Evolutionary conservation across 2,329 filamentous ascomycete species (phyloP), one percentile per base, ranked within the genome.

Genomic region (Daldinia sp.): DNA sequence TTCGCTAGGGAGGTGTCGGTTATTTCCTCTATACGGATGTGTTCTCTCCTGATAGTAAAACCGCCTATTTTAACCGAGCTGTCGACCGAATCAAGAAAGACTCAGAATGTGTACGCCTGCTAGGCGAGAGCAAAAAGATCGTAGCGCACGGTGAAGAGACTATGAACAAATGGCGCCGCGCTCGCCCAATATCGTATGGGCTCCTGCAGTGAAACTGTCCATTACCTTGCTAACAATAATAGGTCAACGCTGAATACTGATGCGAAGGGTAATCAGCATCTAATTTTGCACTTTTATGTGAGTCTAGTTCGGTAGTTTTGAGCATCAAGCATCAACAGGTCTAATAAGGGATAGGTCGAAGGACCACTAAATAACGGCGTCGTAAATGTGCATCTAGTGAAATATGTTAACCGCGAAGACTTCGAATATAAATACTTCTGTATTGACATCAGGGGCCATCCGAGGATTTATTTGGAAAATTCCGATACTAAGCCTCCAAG

Each of bases 211-310:
- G 11, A 0, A 17, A 1, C n/a, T 25, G 1, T 8, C 2, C 7
- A 6, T 21, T 3, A 13, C 7, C n/a, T 21, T 69, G 53, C 79
- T 78, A 49, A 79, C 51, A 25, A 35, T n/a, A 43, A 1, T 65
- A 91, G 89, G 3, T 90, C 90, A 0, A 87, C 84, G 0, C 80
- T 87, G 19, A 86, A 86, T 64, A 92, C 85, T 5, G 94, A 97
- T 73, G 80, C 83, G 9, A 83, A 87, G 64, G 94, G 94, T 3
- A 88, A 88, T 17, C 89, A 96, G 66, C 93, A 97, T 75, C 76
- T 97, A 66, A 80, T 87, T 66, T 93, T 97, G 85, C 88, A 93
- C 70, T 97, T 97, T 76, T 88, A 95, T 74, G 90, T 91, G 78
- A 70, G 86, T 75, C 17, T 11, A 50, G 23, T 9, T 10, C 3